These are phyloP conservation scores for Hericium coralloides DNA, from an alignment of 768 basidiomycete species.

Conservation along the genomic window DNA sequence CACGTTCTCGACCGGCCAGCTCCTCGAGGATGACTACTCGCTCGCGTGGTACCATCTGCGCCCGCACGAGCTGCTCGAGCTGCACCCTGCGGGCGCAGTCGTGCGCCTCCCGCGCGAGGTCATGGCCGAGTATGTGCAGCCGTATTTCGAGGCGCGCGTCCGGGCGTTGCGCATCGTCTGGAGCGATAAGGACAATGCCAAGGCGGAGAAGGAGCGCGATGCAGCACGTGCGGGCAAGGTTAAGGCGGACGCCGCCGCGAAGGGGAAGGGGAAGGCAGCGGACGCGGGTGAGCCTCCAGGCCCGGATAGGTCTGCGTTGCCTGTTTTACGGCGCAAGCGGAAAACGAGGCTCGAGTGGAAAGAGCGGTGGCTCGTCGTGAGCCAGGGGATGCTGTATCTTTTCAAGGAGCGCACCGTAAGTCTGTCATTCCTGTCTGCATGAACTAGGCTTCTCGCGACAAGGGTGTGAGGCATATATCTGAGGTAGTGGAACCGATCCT, in stretches of 20 bases:
- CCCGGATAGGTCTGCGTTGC: not conserved
- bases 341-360: constrained; percentile 50
- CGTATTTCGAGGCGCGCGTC: constrained; percentile 51
- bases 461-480: no score
- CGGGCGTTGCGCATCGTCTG: constrained; percentile 40
- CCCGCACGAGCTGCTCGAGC: constrained; percentile 60
- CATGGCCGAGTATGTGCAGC: constrained; percentile 38
- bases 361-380: constrained; percentile 53
- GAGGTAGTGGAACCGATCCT: no score
- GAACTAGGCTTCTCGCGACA: no score
- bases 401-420: constrained; percentile 46
- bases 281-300: not conserved
- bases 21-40: constrained; percentile 58
- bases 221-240: not conserved
- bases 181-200: constrained; percentile 14
- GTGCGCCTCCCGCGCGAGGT: constrained; percentile 34
- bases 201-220: not conserved
- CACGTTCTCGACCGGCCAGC: constrained; percentile 59
- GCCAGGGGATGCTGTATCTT: constrained; percentile 44
- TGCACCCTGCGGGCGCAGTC: constrained; percentile 38
- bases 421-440: constrained; percentile 2
- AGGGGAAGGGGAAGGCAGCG: constrained; percentile 13
- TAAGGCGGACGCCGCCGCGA: not conserved
- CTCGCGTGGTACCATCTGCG: constrained; percentile 50
- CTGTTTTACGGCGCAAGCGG: constrained; percentile 15